These are phyloP conservation scores for Metschnikowia shivogae DNA, from an alignment of 805 yeast genomes.

Conservation along the genomic window DNA sequence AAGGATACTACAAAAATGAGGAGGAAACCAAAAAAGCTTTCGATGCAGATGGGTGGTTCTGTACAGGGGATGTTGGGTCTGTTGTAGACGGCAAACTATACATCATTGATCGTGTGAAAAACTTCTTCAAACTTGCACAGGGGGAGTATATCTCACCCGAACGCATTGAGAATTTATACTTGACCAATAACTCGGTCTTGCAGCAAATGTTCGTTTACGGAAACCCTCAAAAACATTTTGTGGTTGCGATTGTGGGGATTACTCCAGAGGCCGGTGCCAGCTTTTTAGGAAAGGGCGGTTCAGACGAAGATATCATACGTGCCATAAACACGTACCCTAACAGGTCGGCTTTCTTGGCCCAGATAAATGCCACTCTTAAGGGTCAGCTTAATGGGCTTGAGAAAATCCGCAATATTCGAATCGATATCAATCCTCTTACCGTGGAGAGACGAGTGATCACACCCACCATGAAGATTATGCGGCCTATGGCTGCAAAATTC, in stretches of 20 bases:
- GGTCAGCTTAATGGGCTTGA: conserved; percentile 55
- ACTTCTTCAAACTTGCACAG: conserved; percentile 59
- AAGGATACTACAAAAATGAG: conserved; percentile 50
- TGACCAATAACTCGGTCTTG: conserved; percentile 16
- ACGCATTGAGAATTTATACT: conserved; percentile 60
- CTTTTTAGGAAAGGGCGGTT: conserved; percentile 1
- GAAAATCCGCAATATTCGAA: conserved; percentile 48
- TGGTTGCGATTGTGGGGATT: conserved; percentile 17
- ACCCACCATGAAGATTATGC: conserved; percentile 55
- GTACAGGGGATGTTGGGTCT: conserved; percentile 47
- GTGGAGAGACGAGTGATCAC: conserved; percentile 58
- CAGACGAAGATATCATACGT: conserved; percentile 19
- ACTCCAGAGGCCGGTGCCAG: conserved; percentile 23
- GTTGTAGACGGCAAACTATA: conserved; percentile 45
- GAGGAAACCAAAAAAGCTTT: conserved; percentile 50
- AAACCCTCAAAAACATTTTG: conserved; percentile 6
- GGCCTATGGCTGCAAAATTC: conserved; percentile 29
- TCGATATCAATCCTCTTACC: conserved; percentile 56
- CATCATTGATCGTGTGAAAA: conserved; percentile 65
- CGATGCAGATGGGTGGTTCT: conserved; percentile 43
- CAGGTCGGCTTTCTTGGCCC: conserved; percentile 27
- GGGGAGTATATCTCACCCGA: conserved; percentile 68
- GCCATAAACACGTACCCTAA: conserved; percentile 24
- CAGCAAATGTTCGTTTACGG: conserved; percentile 14
- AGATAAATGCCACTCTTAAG: conserved; percentile 32